Conservation (phyloP, 441 rosid species). For the Euphorbia schlechtendalii region DNA sequence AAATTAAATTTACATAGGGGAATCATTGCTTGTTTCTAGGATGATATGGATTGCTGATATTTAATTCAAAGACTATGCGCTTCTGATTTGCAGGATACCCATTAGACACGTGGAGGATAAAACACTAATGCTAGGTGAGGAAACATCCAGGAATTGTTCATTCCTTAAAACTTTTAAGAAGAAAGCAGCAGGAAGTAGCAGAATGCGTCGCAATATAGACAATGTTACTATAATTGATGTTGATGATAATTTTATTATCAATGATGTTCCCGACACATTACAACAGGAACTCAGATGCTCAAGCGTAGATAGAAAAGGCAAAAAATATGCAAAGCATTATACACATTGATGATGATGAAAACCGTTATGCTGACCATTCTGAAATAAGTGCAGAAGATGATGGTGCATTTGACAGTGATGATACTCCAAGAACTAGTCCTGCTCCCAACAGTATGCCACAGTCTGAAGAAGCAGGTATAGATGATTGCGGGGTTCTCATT, state of each 20-base stretch:
- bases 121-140: slow-evolving; percentile 27
- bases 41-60: neutral
- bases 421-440: slow-evolving; percentile 29
- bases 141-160: slow-evolving; percentile 32
- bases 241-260: slow-evolving; percentile 41
- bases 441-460: slow-evolving; percentile 17
- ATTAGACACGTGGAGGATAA: slow-evolving; percentile 9
- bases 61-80: neutral
- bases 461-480: slow-evolving; percentile 27
- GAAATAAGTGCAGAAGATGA: slow-evolving; percentile 25
- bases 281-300: slow-evolving; percentile 31
- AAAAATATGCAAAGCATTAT: slow-evolving; percentile 35
- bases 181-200: slow-evolving; percentile 28
- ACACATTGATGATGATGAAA: slow-evolving; percentile 57
- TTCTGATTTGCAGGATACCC: neutral
- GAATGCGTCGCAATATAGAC: slow-evolving; percentile 27
- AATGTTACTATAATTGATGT: slow-evolving; percentile 39
- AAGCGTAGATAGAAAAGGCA: slow-evolving; percentile 21
- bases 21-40: neutral
- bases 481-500: slow-evolving; percentile 38
- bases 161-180: slow-evolving; percentile 34
- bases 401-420: slow-evolving; percentile 27
- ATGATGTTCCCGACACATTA: slow-evolving; percentile 49
- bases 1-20: no score
- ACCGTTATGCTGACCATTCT: slow-evolving; percentile 26